These are phyloP conservation scores for Suillus alpinus DNA, from an alignment of 768 basidiomycete species.

Conservation along the genomic window DNA sequence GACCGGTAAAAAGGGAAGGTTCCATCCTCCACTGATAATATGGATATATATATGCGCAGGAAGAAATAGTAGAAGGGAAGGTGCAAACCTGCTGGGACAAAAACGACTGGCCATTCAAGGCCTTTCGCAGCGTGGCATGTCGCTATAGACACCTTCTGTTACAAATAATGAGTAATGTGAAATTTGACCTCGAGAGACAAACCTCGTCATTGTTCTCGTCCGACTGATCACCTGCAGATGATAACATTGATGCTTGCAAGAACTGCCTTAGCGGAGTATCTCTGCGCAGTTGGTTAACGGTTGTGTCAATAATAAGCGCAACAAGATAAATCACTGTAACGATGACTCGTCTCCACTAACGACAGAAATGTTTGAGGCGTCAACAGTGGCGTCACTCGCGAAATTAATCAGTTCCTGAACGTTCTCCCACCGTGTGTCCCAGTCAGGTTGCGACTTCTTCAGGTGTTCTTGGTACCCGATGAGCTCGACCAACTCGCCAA, in stretches of 20 bases:
- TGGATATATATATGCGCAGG: background rate
- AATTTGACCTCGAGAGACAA: conserved; percentile 8
- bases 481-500: conserved; percentile 53
- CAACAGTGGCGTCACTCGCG: conserved; percentile 53
- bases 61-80: conserved; percentile 1
- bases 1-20: conserved; percentile 75
- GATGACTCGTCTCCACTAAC: background rate
- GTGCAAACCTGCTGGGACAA: conserved; percentile 63
- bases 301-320: background rate
- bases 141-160: conserved; percentile 76
- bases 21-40: conserved; percentile 57
- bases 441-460: conserved; percentile 69
- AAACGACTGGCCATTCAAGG: conserved; percentile 89
- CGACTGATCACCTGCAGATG: conserved; percentile 71
- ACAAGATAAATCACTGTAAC: background rate
- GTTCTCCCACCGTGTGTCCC: conserved; percentile 80
- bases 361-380: conserved; percentile 7
- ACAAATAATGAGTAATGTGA: background rate
- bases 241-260: conserved; percentile 78
- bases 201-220: conserved; percentile 50
- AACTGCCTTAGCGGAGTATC: conserved; percentile 66
- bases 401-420: conserved; percentile 82
- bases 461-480: conserved; percentile 69
- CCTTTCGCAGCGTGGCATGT: conserved; percentile 92
- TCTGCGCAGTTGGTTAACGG: conserved; percentile 21